Percentiles rank a stretch among this genome's conserved stretches.
phyloP scores from a whole-genome alignment of 441 rosid genomes.

The Gossypium davidsonii region DNA sequence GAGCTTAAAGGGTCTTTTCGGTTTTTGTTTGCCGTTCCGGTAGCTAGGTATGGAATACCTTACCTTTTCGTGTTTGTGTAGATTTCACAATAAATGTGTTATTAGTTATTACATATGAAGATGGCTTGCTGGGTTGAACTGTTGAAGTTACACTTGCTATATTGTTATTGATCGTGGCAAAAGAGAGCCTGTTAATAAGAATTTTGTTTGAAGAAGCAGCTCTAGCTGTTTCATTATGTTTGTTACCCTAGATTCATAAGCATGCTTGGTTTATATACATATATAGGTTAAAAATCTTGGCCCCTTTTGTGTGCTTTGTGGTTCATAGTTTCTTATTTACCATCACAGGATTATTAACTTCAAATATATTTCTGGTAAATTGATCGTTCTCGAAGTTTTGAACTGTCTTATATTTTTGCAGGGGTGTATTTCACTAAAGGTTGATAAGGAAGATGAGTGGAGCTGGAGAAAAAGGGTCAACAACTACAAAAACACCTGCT shows the following conservation, averaged over 20 bases:
- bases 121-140: neutral
- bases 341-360: neutral
- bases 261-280: neutral
- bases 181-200: neutral
- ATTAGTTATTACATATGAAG: neutral
- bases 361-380: neutral
- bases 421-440: neutral
- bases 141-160: neutral
- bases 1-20: neutral
- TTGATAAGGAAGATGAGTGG: slow-evolving; percentile 38
- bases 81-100: neutral
- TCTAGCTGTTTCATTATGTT: neutral
- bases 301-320: neutral
- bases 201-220: too few relatives aligned
- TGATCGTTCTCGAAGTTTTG: neutral
- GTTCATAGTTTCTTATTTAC: neutral
- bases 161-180: neutral
- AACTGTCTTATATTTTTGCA: neutral
- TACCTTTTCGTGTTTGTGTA: neutral
- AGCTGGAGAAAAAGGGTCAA: slow-evolving; percentile 65
- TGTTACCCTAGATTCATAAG: neutral
- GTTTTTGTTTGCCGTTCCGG: neutral
- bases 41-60: neutral
- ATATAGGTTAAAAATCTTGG: neutral
- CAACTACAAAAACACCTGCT: slow-evolving; percentile 80